phyloP scores from a whole-genome alignment of 208 protist genomes.

The Leptomonas seymouri region DNA sequence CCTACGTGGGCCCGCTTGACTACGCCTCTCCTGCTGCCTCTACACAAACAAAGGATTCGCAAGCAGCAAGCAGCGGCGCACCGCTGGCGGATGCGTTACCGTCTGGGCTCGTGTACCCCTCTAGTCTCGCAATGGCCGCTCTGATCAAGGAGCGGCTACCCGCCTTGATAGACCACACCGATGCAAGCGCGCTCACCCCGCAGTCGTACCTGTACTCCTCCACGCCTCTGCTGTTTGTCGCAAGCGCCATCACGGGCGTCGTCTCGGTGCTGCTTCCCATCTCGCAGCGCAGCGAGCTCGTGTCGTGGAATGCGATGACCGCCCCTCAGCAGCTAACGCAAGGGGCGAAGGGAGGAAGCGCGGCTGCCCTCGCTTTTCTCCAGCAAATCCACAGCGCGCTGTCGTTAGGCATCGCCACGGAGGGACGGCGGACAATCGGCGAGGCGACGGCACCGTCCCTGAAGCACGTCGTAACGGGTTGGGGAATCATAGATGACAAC shows the following conservation, averaged over 20 bases:
- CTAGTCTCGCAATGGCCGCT: constrained; percentile 25
- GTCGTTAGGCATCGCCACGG: constrained; percentile 34
- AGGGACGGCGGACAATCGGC: constrained; percentile 40
- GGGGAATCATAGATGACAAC: constrained; percentile 4
- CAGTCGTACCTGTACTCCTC: constrained; percentile 52
- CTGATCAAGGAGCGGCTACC: constrained; percentile 42
- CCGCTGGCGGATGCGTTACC: constrained; percentile 23
- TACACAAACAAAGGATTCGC: neutral
- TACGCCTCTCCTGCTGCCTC: constrained; percentile 10
- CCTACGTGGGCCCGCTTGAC: constrained; percentile 49
- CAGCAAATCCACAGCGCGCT: constrained; percentile 22
- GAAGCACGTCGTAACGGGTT: constrained; percentile 36
- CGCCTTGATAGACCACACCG: constrained; percentile 12
- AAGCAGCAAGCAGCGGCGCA: neutral
- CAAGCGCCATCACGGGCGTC: constrained; percentile 32
- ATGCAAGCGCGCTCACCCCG: constrained; percentile 26
- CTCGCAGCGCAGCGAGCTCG: constrained; percentile 25
- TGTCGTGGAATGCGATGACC: constrained; percentile 15
- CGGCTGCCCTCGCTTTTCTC: neutral
- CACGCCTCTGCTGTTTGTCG: constrained; percentile 34
- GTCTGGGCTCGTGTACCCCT: constrained; percentile 21
- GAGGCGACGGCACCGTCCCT: constrained; percentile 43
- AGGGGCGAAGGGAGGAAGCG: neutral
- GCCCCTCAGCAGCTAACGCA: neutral
- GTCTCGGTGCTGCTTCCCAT: constrained; percentile 41